phyloP scores from a whole-genome alignment of 2,329 filamentous ascomycete species.

The Botryotinia narcissicola region DNA sequence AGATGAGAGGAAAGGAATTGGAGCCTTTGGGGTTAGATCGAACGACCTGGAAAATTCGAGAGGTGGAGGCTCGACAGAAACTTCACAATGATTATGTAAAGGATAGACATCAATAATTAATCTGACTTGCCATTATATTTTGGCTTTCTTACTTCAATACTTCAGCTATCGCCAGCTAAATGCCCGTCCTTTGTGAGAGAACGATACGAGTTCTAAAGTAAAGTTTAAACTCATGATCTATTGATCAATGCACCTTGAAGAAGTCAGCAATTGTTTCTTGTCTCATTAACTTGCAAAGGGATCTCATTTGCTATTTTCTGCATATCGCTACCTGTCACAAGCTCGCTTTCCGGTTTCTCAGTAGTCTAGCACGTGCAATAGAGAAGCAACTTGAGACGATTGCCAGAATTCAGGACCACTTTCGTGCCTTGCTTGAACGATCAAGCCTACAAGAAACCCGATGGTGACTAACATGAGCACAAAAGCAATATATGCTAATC shows the following conservation, averaged over 20 bases:
- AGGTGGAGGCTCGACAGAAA: not conserved
- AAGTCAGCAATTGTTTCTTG: not conserved
- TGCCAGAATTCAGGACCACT: not conserved
- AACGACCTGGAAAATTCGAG: slow-evolving; percentile 1
- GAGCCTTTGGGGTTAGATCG: not conserved
- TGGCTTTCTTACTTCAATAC: not conserved
- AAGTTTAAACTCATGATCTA: too few relatives aligned
- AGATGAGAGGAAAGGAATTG: slow-evolving; percentile 16
- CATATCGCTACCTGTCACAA: not conserved
- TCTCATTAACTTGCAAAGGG: not conserved
- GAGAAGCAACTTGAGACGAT: not conserved
- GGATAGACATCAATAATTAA: not conserved
- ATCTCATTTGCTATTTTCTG: not conserved
- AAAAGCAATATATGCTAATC: not conserved
- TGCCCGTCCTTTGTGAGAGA: not conserved
- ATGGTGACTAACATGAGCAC: accelerated
- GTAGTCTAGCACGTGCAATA: not conserved
- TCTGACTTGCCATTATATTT: not conserved
- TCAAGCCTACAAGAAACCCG: not conserved
- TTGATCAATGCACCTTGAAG: accelerated
- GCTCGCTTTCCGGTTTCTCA: too few relatives aligned
- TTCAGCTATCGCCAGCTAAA: not conserved
- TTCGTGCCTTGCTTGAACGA: not conserved
- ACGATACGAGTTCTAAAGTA: too few relatives aligned
- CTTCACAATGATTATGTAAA: not conserved